phyloP scores from a whole-genome alignment of 495 filamentous ascomycete species.

The Sordaria brevicollis region DNA sequence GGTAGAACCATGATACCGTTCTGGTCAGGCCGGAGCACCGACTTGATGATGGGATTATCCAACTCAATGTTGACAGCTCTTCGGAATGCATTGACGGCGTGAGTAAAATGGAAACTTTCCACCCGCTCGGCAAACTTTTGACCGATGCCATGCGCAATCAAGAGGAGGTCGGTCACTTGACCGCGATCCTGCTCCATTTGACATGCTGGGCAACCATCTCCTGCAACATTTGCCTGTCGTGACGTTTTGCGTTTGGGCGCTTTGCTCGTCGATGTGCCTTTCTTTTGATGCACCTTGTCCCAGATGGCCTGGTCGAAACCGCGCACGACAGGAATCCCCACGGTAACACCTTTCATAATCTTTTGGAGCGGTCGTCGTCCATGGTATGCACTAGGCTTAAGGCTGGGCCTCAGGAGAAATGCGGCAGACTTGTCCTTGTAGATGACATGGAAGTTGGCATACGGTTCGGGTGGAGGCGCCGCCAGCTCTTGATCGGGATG shows the following conservation, averaged over 20 bases:
- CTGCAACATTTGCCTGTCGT: neutral
- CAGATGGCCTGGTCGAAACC: constrained; percentile 73
- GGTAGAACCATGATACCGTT: constrained; percentile 48
- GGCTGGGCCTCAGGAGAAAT: constrained; percentile 67
- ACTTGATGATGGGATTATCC: constrained; percentile 58
- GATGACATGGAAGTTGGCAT: constrained; percentile 64
- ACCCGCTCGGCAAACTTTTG: constrained; percentile 94
- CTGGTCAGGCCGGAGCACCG: constrained; percentile 57
- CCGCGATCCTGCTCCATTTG: constrained; percentile 52
- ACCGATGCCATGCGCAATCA: constrained; percentile 92
- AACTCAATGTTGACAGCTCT: constrained; percentile 79
- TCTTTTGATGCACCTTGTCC: constrained; percentile 56
- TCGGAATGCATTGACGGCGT: constrained; percentile 86
- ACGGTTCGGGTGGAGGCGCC: constrained; percentile 25
- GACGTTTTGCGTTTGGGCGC: constrained; percentile 23
- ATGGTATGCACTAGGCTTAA: constrained; percentile 72
- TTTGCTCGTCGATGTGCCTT: constrained; percentile 28
- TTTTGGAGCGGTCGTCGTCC: constrained; percentile 66
- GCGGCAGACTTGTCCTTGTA: constrained; percentile 67
- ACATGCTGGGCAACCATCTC: constrained; percentile 34
- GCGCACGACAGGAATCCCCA: constrained; percentile 78
- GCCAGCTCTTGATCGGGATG: constrained; percentile 27
- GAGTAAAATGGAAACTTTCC: constrained; percentile 94
- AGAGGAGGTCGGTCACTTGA: constrained; percentile 72
- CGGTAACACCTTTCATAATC: constrained; percentile 70